These are phyloP conservation scores for Syncephalastrum contaminatum DNA, from an alignment of 371 early-diverging fungal genomes.

Conservation along the genomic window DNA sequence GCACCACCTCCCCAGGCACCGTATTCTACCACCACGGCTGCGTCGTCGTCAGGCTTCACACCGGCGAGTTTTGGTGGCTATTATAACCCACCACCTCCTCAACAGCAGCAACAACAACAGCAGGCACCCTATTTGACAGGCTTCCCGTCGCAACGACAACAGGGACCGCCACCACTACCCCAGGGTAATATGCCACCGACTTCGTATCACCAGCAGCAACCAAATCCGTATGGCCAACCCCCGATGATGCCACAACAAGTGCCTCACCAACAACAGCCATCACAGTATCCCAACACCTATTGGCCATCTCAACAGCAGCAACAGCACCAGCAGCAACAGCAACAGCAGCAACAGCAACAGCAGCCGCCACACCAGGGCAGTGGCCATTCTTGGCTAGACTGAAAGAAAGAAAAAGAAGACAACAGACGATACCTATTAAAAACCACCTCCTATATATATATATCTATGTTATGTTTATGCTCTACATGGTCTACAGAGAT, in stretches of 20 bases:
- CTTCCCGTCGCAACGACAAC: slow-evolving; percentile 2
- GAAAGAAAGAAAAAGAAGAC: no score
- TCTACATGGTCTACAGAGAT: no score
- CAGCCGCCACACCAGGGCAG: slow-evolving; percentile 7
- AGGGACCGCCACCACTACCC: slow-evolving; percentile 14
- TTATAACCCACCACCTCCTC: neutral
- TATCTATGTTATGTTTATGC: no score
- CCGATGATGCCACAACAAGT: slow-evolving; percentile 21
- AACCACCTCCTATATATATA: no score
- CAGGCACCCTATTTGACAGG: slow-evolving; percentile 9
- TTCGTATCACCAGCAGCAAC: slow-evolving; percentile 18
- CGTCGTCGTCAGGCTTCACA: neutral
- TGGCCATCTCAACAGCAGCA: slow-evolving; percentile 19
- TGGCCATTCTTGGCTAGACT: no score
- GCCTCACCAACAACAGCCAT: slow-evolving; percentile 19
- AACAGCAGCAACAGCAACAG: slow-evolving; percentile 15
- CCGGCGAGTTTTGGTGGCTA: no score
- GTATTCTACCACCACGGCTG: neutral
- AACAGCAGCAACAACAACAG: slow-evolving; percentile 12
- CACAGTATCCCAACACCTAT: slow-evolving; percentile 18
- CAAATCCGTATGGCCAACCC: slow-evolving; percentile 23
- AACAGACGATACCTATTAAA: no score
- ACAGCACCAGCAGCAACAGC: slow-evolving; percentile 18
- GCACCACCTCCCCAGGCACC: neutral
- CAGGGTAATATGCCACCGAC: neutral